Evolutionary conservation across 208 protist genomes (phyloP).

Genomic region (Trypanosoma mega): DNA sequence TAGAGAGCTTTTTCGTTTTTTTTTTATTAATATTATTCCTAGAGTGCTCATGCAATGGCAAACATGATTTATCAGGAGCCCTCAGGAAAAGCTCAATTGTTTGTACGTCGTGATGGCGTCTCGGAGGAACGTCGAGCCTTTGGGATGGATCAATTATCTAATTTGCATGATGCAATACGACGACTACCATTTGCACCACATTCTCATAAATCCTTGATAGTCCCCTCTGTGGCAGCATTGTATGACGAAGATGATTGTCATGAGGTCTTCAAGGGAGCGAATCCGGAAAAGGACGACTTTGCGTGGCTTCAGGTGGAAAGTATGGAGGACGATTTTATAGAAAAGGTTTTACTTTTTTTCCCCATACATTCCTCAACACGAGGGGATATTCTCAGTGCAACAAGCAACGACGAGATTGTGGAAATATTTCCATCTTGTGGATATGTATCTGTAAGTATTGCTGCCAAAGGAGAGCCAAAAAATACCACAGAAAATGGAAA

Average conservation of each 20-base stretch:
- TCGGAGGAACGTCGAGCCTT: conserved; percentile 8
- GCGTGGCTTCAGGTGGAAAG: conserved; percentile 31
- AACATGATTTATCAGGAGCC: not conserved
- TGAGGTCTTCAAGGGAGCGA: not conserved
- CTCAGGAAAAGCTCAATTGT: conserved; percentile 10
- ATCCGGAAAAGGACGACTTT: conserved; percentile 16
- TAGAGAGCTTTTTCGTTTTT: not conserved
- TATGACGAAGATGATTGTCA: conserved; percentile 13
- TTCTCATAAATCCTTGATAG: conserved; percentile 12
- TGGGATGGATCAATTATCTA: conserved; percentile 4
- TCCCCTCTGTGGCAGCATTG: conserved; percentile 26
- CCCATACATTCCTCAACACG: conserved; percentile 26
- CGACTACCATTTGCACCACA: conserved; percentile 17
- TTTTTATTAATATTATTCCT: not conserved
- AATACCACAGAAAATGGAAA: conserved; percentile 1
- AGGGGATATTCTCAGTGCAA: conserved; percentile 14
- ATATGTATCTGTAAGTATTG: conserved; percentile 25
- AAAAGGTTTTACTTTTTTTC: conserved; percentile 26
- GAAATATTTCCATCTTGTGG: conserved; percentile 38
- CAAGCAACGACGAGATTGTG: conserved; percentile 8
- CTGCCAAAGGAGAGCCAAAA: conserved; percentile 2
- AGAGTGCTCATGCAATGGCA: conserved; percentile 12
- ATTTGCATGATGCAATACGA: conserved; percentile 2
- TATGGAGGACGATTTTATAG: conserved; percentile 10
- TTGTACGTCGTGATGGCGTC: conserved; percentile 16